Conservation (phyloP, 768 basidiomycete genomes). For the Mrakia hoshinonis region DNA sequence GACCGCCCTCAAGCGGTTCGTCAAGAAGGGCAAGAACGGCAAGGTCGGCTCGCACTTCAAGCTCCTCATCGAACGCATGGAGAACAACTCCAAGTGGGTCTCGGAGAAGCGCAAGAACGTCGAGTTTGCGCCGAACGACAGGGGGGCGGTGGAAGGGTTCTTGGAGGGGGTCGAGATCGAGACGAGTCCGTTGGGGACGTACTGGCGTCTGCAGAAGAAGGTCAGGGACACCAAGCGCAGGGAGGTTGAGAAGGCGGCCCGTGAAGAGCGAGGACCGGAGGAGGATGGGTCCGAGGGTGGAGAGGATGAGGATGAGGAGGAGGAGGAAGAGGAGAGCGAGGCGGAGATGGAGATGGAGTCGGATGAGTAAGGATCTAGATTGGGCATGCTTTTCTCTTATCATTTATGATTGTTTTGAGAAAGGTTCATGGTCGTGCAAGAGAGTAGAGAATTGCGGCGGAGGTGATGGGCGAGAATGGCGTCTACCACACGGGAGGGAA, state of each 20-base stretch:
- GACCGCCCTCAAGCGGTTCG: slow-evolving; percentile 58
- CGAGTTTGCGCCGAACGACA: slow-evolving; percentile 62
- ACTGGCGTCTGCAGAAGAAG: slow-evolving; percentile 29
- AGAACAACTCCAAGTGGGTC: slow-evolving; percentile 73
- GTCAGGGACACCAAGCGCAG: slow-evolving; percentile 27
- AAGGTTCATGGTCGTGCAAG: no score
- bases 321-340: slow-evolving; percentile 25
- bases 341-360: slow-evolving; percentile 26
- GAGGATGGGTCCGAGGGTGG: slow-evolving; percentile 24
- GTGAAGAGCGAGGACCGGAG: slow-evolving; percentile 29
- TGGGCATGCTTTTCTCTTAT: background rate
- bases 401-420: background rate
- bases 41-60: slow-evolving; percentile 52
- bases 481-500: no score
- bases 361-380: slow-evolving; percentile 18
- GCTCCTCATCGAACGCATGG: slow-evolving; percentile 71
- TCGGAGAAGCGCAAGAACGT: slow-evolving; percentile 62
- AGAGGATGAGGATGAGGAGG: slow-evolving; percentile 16
- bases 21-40: slow-evolving; percentile 50
- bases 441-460: no score
- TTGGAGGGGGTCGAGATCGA: slow-evolving; percentile 49
- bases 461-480: no score
- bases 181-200: slow-evolving; percentile 59
- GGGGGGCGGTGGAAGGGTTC: slow-evolving; percentile 60
- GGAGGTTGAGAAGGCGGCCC: slow-evolving; percentile 30